These are phyloP conservation scores for Lobulomyces angularis DNA, from an alignment of 192 early-diverging fungal genomes.

Conservation along the genomic window DNA sequence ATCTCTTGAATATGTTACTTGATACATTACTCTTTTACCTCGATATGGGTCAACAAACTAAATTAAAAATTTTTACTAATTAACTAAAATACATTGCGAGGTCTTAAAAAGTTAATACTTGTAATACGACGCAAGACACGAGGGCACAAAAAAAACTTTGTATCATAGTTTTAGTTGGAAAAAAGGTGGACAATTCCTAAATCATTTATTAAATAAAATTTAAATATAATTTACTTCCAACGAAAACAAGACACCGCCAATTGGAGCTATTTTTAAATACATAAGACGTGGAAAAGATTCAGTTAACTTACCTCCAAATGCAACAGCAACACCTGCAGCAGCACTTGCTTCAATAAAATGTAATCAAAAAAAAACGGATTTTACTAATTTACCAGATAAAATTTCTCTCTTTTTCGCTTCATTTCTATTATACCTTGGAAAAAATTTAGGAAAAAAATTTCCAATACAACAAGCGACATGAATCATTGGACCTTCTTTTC, in stretches of 20 bases:
- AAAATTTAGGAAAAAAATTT: conserved; percentile 72
- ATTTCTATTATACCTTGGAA: conserved; percentile 83
- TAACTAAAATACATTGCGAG: conserved; percentile 8
- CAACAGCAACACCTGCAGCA: conserved; percentile 85
- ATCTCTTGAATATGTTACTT: conserved; percentile 74
- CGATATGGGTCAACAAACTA: conserved; percentile 54
- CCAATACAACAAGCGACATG: conserved; percentile 84
- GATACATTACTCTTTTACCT: conserved; percentile 42
- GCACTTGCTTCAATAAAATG: conserved; percentile 47
- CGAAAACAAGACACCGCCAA: conserved; percentile 89
- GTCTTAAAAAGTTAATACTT: conserved; percentile 27
- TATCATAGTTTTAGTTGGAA: conserved; percentile 90
- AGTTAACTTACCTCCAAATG: conserved; percentile 59
- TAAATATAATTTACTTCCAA: conserved; percentile 42
- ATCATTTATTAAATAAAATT: conserved; percentile 5
- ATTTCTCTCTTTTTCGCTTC: conserved; percentile 91
- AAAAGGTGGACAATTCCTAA: conserved; percentile 74
- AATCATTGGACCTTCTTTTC: conserved; percentile 93
- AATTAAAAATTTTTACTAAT: conserved; percentile 1
- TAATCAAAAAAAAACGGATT: background rate
- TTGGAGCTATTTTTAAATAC: conserved; percentile 49
- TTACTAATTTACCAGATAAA: conserved; percentile 39
- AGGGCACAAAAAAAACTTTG: conserved; percentile 90
- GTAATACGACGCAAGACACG: conserved; percentile 71
- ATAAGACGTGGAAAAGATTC: conserved; percentile 1